A percentile compares a stretch with the other conserved stretches of the same genome.
Conservation (phyloP, 179 eudicot species). For the Beta macrorhiza region DNA sequence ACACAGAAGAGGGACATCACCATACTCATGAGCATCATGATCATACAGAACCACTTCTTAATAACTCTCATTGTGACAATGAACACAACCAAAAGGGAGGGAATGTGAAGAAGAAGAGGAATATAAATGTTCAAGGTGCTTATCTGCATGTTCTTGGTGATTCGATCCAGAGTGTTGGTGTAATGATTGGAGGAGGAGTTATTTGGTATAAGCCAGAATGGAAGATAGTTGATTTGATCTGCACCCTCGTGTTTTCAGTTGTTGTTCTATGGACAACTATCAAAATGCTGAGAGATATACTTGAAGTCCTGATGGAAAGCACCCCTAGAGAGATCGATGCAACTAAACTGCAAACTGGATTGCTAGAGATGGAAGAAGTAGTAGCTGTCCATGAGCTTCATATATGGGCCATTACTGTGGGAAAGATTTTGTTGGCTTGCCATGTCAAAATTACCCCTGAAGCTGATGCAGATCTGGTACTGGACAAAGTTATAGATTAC, state of each 20-base stretch:
- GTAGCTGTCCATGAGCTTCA: conserved; percentile 88
- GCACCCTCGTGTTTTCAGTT: conserved; percentile 75
- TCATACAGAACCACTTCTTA: conserved; percentile 46
- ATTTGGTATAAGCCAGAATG: conserved; percentile 89
- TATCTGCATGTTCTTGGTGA: conserved; percentile 92
- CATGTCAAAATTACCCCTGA: conserved; percentile 74
- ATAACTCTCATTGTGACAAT: conserved; percentile 19
- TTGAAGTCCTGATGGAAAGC: conserved; percentile 94
- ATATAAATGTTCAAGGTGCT: conserved; percentile 83
- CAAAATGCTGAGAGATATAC: conserved; percentile 73
- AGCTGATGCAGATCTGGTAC: conserved; percentile 70
- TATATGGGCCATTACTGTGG: conserved; percentile 95
- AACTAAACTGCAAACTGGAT: conserved; percentile 66
- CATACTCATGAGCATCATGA: conserved; percentile 35
- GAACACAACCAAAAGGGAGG: conserved; percentile 17
- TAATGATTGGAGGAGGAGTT: conserved; percentile 86
- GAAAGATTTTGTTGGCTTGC: conserved; percentile 81
- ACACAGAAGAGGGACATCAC: conserved; percentile 28
- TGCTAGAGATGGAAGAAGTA: conserved; percentile 79
- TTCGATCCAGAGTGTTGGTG: conserved; percentile 85
- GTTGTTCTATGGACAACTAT: conserved; percentile 69
- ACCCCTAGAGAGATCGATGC: conserved; percentile 95
- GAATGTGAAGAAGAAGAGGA: conserved; percentile 34
- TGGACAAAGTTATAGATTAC: conserved; percentile 72
- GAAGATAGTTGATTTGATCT: conserved; percentile 80